These are phyloP conservation scores for Xylariaceae sp. DNA, from an alignment of 2,329 filamentous ascomycete species.

Conservation along the genomic window DNA sequence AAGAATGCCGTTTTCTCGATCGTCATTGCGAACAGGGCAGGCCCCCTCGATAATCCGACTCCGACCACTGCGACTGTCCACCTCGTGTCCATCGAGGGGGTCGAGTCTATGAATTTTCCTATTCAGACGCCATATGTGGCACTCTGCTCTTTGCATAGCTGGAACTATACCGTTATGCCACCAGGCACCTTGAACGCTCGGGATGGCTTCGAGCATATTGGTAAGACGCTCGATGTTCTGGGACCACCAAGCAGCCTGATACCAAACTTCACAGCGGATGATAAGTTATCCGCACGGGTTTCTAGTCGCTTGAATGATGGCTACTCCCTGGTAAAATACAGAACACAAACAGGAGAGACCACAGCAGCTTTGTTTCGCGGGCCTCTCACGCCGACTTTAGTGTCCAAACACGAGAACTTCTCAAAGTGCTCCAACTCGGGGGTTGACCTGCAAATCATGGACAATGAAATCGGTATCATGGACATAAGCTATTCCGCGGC, in stretches of 20 bases:
- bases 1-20: conserved; percentile 33
- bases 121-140: conserved; percentile 23
- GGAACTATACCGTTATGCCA: conserved; percentile 38
- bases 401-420: conserved; percentile 7
- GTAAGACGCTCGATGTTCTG: conserved; percentile 16
- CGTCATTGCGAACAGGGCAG: conserved; percentile 33
- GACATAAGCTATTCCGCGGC: conserved; percentile 41
- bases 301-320: conserved; percentile 31
- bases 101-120: conserved; percentile 29
- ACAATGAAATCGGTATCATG: conserved; percentile 36
- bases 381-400: conserved; percentile 31
- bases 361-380: conserved; percentile 33
- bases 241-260: conserved; percentile 5
- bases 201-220: conserved; percentile 29
- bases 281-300: background rate
- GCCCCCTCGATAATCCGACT: conserved; percentile 24
- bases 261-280: background rate
- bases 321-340: conserved; percentile 35
- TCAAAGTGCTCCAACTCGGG: conserved; percentile 31
- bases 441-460: conserved; percentile 37
- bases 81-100: conserved; percentile 35
- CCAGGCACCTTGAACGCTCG: conserved; percentile 31
- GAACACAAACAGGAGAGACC: conserved; percentile 37
- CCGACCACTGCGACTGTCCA: conserved; percentile 32
- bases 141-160: conserved; percentile 36